Percentiles rank a stretch among this genome's conserved stretches.
phyloP scores from a whole-genome alignment of 2,329 filamentous ascomycete genomes.

The Aspergillus latus region DNA sequence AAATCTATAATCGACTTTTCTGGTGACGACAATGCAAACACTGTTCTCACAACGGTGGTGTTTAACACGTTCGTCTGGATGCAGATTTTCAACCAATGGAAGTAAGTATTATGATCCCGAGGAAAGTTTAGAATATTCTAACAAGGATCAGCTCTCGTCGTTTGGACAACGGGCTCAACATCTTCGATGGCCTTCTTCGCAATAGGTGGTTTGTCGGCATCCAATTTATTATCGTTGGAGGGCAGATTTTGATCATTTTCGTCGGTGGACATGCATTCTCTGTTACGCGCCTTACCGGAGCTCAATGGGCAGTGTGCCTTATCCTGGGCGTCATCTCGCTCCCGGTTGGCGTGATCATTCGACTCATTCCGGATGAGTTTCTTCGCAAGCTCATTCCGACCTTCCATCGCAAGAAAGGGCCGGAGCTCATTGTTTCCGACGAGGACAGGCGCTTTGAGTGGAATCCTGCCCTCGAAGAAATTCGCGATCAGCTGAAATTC shows the following conservation, averaged over 20 bases:
- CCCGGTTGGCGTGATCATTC: constrained; percentile 63
- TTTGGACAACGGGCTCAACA: constrained; percentile 47
- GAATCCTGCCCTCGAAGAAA: constrained; percentile 63
- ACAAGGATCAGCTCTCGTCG: constrained; percentile 33
- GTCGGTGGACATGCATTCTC: constrained; percentile 68
- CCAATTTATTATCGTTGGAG: constrained; percentile 64
- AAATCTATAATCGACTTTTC: constrained; percentile 26
- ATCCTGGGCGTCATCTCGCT: constrained; percentile 66
- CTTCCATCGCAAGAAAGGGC: constrained; percentile 40
- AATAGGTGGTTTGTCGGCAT: constrained; percentile 58
- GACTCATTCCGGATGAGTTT: constrained; percentile 60
- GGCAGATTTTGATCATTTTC: constrained; percentile 71
- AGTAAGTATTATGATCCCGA: constrained; percentile 18
- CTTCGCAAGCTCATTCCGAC: constrained; percentile 46
- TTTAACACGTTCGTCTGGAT: constrained; percentile 51
- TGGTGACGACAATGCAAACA: constrained; percentile 18
- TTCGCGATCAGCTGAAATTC: constrained; percentile 63
- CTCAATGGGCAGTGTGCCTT: constrained; percentile 69
- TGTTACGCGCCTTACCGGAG: constrained; percentile 58
- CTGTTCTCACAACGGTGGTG: constrained; percentile 38
- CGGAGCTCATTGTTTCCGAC: constrained; percentile 47
- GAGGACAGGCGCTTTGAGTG: constrained; percentile 52
- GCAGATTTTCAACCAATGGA: constrained; percentile 54
- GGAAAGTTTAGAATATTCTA: background rate
- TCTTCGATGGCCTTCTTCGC: constrained; percentile 44